These are phyloP conservation scores for Xylaria telfairii DNA, from an alignment of 495 filamentous ascomycete species.

Conservation along the genomic window DNA sequence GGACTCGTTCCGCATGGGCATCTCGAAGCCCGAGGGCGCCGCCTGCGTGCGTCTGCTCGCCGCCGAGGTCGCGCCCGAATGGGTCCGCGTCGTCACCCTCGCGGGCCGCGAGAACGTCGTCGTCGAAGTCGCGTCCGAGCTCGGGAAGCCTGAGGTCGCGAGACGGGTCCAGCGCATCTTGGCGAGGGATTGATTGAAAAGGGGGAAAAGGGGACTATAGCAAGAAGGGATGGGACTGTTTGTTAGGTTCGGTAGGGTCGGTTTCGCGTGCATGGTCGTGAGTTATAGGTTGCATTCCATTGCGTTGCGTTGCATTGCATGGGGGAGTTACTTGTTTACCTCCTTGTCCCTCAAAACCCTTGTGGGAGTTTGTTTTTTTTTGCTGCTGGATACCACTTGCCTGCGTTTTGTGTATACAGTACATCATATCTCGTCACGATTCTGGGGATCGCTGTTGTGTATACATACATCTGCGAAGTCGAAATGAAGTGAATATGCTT, in stretches of 20 bases:
- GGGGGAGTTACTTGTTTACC: background rate
- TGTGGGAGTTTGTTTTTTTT: background rate
- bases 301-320: background rate
- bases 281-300: constrained; percentile 1
- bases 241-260: too few species aligned
- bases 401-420: constrained; percentile 2
- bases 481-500: constrained; percentile 1
- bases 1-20: constrained; percentile 65
- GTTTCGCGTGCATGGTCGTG: background rate
- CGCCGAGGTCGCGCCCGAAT: constrained; percentile 66
- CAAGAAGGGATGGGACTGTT: too few species aligned
- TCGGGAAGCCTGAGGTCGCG: constrained; percentile 50
- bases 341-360: background rate
- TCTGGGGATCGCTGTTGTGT: background rate
- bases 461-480: background rate
- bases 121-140: constrained; percentile 52
- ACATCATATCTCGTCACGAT: background rate
- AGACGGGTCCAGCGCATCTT: constrained; percentile 50
- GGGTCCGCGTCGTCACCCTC: constrained; percentile 62
- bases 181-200: constrained; percentile 26
- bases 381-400: constrained; percentile 10
- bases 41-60: constrained; percentile 62
- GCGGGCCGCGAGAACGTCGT: constrained; percentile 64
- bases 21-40: constrained; percentile 64
- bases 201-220: background rate